Conservation (phyloP, 75 land plant species). For the Pinus tabuliformis region DNA sequence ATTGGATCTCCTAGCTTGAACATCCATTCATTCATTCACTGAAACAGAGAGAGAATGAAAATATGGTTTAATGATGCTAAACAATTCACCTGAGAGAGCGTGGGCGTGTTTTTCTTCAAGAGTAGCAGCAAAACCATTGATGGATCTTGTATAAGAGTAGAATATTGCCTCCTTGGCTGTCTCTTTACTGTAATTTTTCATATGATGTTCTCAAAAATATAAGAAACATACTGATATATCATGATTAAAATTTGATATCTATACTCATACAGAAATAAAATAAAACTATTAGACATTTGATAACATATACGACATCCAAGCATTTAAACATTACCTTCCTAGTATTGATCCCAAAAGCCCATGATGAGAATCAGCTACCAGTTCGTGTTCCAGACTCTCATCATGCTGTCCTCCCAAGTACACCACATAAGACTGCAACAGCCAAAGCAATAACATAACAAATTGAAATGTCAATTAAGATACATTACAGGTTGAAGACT, state of each 20-base stretch:
- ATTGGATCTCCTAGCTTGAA: neutral
- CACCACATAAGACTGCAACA: slow-evolving; percentile 25
- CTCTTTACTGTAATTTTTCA: slow-evolving; percentile 19
- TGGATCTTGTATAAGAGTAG: slow-evolving; percentile 40
- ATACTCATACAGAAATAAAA: too few relatives aligned
- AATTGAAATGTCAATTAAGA: too few relatives aligned
- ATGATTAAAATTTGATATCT: too few relatives aligned
- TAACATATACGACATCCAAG: too few relatives aligned
- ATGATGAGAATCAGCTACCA: slow-evolving; percentile 10
- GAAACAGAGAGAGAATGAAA: too few relatives aligned
- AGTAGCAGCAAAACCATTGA: slow-evolving; percentile 62
- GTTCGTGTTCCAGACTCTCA: neutral
- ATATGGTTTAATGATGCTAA: neutral
- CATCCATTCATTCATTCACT: neutral
- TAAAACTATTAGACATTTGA: too few relatives aligned
- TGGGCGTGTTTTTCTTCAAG: slow-evolving; percentile 33
- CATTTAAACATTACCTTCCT: slow-evolving; percentile 13
- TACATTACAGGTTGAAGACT: too few relatives aligned
- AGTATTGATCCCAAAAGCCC: slow-evolving; percentile 10
- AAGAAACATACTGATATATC: too few relatives aligned
- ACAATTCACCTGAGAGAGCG: slow-evolving; percentile 9
- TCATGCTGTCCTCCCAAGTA: slow-evolving; percentile 18
- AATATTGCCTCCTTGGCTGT: slow-evolving; percentile 29
- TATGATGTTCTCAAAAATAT: neutral
- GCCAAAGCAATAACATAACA: too few relatives aligned